phyloP scores from a whole-genome alignment of 352 stramenopile genomes.

The Pythium folliculosum region DNA sequence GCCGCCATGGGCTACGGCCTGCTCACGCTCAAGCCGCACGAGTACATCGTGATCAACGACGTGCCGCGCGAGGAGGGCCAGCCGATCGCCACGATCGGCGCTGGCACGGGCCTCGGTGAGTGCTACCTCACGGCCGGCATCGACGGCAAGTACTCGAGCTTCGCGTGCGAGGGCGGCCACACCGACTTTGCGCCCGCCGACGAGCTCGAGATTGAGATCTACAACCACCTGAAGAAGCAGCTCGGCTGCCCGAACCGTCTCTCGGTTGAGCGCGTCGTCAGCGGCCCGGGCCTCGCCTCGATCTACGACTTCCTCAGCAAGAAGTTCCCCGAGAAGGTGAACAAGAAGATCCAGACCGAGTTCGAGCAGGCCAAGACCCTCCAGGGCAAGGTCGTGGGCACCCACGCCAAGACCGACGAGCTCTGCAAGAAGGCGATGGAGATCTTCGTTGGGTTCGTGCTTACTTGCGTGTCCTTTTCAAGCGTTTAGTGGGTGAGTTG shows the following conservation, averaged over 20 bases:
- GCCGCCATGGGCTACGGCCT: constrained; percentile 96
- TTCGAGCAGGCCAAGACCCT: constrained; percentile 64
- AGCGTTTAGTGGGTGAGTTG: neutral
- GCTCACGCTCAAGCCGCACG: constrained; percentile 92
- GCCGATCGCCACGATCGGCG: constrained; percentile 95
- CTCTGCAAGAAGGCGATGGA: constrained; percentile 90
- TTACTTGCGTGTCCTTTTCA: neutral
- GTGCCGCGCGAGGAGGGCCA: constrained; percentile 61
- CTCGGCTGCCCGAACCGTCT: constrained; percentile 87
- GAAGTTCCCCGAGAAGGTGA: constrained; percentile 89
- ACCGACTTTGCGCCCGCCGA: constrained; percentile 93
- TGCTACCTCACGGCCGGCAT: constrained; percentile 93
- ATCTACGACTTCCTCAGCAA: constrained; percentile 96
- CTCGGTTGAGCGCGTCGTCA: constrained; percentile 96
- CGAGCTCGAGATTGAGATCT: constrained; percentile 86
- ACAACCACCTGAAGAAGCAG: constrained; percentile 84
- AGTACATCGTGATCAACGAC: constrained; percentile 92
- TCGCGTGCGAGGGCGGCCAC: constrained; percentile 94
- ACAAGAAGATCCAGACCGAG: constrained; percentile 74
- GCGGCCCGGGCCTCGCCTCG: constrained; percentile 93
- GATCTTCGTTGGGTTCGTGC: constrained; percentile 91
- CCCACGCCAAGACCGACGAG: constrained; percentile 83
- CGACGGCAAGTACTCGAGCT: constrained; percentile 90
- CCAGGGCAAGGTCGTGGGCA: constrained; percentile 84
- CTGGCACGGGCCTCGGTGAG: constrained; percentile 95